phyloP scores from a whole-genome alignment of 2,329 filamentous ascomycete genomes.

The Claviceps pazoutovae region DNA sequence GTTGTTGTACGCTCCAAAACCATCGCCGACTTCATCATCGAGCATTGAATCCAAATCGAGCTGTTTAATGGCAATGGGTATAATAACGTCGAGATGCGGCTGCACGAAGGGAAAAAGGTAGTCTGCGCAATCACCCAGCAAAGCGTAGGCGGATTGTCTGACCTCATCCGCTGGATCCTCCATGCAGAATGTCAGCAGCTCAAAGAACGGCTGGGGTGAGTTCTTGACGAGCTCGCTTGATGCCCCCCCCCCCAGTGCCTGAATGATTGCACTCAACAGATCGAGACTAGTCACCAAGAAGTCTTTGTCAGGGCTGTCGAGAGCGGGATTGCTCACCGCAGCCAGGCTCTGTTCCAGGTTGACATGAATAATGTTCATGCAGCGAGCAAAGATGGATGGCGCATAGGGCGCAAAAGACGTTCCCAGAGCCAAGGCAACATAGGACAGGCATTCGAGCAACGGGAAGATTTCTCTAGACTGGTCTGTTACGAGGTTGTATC shows the following conservation, averaged over 20 bases:
- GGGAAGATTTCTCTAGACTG: constrained; percentile 90
- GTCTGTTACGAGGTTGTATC: constrained; percentile 78
- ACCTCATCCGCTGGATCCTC: constrained; percentile 84
- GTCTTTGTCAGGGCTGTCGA: constrained; percentile 85
- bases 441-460: constrained; percentile 89
- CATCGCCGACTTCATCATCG: constrained; percentile 69
- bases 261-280: constrained; percentile 82
- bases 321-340: constrained; percentile 49
- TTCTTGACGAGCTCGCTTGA: constrained; percentile 62
- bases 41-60: constrained; percentile 66
- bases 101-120: constrained; percentile 77
- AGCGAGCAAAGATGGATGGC: constrained; percentile 71
- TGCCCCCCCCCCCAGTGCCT: constrained; percentile 63
- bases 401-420: constrained; percentile 75
- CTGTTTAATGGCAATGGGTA: constrained; percentile 75
- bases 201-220: constrained; percentile 75
- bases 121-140: constrained; percentile 88
- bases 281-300: constrained; percentile 93
- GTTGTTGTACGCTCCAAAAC: constrained; percentile 92
- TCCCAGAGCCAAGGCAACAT: constrained; percentile 76
- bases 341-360: constrained; percentile 73
- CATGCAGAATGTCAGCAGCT: constrained; percentile 83
- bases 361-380: constrained; percentile 78
- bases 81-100: constrained; percentile 54
- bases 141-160: constrained; percentile 85